Evolutionary conservation across 148 eudicot species (phyloP).

Genomic region (Rhododendron ovatum): DNA sequence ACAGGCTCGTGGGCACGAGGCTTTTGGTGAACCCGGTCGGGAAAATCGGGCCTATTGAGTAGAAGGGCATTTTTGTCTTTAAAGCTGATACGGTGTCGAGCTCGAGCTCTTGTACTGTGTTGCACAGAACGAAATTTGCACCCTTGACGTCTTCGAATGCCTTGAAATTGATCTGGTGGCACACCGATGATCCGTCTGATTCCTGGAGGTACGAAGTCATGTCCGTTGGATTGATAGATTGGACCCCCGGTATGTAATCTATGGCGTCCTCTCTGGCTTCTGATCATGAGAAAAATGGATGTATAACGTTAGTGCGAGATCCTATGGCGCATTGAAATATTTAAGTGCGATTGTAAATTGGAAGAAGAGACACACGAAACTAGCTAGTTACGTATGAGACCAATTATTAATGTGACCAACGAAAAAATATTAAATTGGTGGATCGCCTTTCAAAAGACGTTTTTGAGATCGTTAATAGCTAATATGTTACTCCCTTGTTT

Average conservation of each 20-base stretch:
- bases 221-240: slow-evolving; percentile 28
- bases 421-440: no score
- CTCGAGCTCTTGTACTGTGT: slow-evolving; percentile 33
- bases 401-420: no score
- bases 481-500: no score
- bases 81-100: slow-evolving; percentile 25
- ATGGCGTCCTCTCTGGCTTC: slow-evolving; percentile 28
- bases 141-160: slow-evolving; percentile 27
- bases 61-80: slow-evolving; percentile 24
- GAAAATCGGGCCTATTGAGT: slow-evolving; percentile 37
- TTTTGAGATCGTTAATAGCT: no score
- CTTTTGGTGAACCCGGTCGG: slow-evolving; percentile 30
- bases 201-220: slow-evolving; percentile 30
- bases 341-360: background rate
- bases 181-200: slow-evolving; percentile 17
- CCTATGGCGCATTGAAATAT: background rate
- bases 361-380: background rate
- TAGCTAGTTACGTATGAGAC: no score
- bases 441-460: no score
- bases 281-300: background rate
- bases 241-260: slow-evolving; percentile 39
- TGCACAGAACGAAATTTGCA: slow-evolving; percentile 35
- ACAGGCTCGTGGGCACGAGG: slow-evolving; percentile 46
- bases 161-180: slow-evolving; percentile 25
- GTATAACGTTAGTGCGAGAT: background rate